Percentiles rank a stretch among this genome's conserved stretches.
These are phyloP conservation scores for Sugiyamaella japonica DNA, from an alignment of 1,139 yeast species.

Conservation along the genomic window DNA sequence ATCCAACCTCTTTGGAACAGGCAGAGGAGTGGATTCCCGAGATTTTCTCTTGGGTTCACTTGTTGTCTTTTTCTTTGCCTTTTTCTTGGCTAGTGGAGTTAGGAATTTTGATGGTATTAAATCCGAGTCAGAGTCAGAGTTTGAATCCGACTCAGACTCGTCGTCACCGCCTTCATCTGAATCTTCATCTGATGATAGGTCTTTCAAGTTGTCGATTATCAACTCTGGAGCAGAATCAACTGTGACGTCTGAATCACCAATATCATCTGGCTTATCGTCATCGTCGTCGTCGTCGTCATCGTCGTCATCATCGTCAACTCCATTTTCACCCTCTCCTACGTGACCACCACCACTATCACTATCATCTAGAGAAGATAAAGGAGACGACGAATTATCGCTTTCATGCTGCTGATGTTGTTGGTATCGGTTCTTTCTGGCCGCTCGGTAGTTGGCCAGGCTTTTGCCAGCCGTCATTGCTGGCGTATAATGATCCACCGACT, in stretches of 20 bases:
- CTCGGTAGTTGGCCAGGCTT: conserved; percentile 20
- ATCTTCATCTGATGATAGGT: conserved; percentile 15
- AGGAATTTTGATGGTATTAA: conserved; percentile 9
- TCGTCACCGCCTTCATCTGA: conserved; percentile 25
- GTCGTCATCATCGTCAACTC: not conserved
- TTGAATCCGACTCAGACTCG: conserved; percentile 24
- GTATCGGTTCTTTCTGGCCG: conserved; percentile 7
- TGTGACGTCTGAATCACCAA: conserved; percentile 20
- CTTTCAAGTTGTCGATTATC: conserved; percentile 15
- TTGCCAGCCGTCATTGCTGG: conserved; percentile 25
- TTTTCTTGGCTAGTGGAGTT: conserved; percentile 17
- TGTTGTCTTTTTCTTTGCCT: conserved; percentile 21
- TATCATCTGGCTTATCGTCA: not conserved
- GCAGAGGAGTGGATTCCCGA: conserved; percentile 24
- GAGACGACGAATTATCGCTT: not conserved
- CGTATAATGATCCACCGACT: conserved; percentile 16
- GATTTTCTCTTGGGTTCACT: conserved; percentile 20
- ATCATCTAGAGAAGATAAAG: not conserved
- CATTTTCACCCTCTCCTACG: conserved; percentile 12
- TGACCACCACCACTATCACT: conserved; percentile 13
- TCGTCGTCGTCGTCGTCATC: conserved; percentile 6
- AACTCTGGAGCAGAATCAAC: conserved; percentile 21
- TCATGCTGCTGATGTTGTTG: conserved; percentile 5
- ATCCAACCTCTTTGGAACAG: conserved; percentile 31
- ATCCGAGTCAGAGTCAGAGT: conserved; percentile 19